These are phyloP conservation scores for Teunomyces tritomae DNA, from an alignment of 805 yeast genomes.

Conservation along the genomic window DNA sequence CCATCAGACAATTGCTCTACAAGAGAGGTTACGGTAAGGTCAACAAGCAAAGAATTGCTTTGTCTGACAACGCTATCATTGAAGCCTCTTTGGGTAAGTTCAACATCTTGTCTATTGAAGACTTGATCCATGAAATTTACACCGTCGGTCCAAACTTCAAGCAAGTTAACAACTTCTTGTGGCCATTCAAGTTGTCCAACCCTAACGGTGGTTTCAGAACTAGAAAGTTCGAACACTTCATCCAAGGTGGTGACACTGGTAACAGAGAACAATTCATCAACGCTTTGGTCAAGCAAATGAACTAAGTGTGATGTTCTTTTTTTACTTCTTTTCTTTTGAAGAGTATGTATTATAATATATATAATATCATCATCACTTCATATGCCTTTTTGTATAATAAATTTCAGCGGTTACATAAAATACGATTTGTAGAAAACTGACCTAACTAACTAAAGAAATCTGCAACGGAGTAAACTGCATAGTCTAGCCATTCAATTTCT, in stretches of 20 bases:
- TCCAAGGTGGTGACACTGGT: constrained; percentile 98
- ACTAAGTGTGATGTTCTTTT: constrained; percentile 48
- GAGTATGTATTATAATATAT: constrained; percentile 6
- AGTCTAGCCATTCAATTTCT: constrained; percentile 31
- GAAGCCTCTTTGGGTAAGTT: constrained; percentile 87
- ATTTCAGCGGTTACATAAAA: background rate
- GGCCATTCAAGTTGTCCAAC: constrained; percentile 97
- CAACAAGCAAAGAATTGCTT: constrained; percentile 92
- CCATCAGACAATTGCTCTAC: constrained; percentile 90
- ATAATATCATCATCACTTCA: constrained; percentile 7
- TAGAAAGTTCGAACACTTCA: constrained; percentile 95
- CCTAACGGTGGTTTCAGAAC: constrained; percentile 98
- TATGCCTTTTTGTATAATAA: constrained; percentile 2
- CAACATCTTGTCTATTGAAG: constrained; percentile 91
- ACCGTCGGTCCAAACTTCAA: constrained; percentile 98
- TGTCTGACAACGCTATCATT: constrained; percentile 82
- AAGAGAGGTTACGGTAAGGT: constrained; percentile 98
- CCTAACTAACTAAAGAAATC: constrained; percentile 4
- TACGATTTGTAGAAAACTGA: background rate
- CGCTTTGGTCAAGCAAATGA: constrained; percentile 91
- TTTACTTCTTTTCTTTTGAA: constrained; percentile 9
- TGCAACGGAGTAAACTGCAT: constrained; percentile 16
- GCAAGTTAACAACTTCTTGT: constrained; percentile 96
- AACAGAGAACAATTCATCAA: constrained; percentile 96
- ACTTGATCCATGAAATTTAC: constrained; percentile 93